These are phyloP conservation scores for Cubamyces lactineus DNA, from an alignment of 768 basidiomycete genomes.

Conservation along the genomic window DNA sequence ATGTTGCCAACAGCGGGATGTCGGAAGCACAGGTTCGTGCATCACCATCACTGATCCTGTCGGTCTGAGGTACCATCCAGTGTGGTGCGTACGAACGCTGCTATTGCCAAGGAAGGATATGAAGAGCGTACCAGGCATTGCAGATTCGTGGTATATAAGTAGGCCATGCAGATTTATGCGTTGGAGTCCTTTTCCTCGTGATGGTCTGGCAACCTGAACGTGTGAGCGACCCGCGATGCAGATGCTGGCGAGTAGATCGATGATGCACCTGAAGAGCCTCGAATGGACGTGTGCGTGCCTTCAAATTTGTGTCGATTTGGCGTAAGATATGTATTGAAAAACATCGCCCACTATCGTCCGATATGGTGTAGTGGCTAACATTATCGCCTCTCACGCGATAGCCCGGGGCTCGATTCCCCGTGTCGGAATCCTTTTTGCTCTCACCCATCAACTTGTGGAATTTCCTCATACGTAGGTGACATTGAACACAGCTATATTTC, in stretches of 20 bases:
- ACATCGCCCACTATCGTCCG: slow-evolving; percentile 5
- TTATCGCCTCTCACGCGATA: slow-evolving; percentile 20
- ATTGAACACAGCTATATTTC: too few species aligned
- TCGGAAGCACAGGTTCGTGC: slow-evolving; percentile 3
- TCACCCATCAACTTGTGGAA: background rate
- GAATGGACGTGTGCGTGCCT: too few species aligned
- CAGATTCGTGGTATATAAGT: background rate
- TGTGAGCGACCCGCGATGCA: too few species aligned
- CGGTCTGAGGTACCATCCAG: background rate
- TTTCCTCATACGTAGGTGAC: too few species aligned
- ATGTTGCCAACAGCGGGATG: background rate
- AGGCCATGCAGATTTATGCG: background rate
- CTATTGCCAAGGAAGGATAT: background rate
- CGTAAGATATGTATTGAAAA: too few species aligned
- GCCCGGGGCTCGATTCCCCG: slow-evolving; percentile 18
- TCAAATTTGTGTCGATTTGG: too few species aligned
- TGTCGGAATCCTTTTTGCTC: slow-evolving; percentile 9
- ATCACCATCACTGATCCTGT: slow-evolving; percentile 8
- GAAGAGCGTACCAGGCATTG: background rate
- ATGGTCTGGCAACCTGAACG: too few species aligned
- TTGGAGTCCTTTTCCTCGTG: background rate
- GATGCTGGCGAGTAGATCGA: too few species aligned
- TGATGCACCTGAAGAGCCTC: too few species aligned
- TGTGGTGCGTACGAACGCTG: background rate
- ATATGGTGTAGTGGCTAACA: slow-evolving; percentile 21